Evolutionary conservation across 2,329 filamentous ascomycete genomes (phyloP).

Genomic region (Alternaria dauci): DNA sequence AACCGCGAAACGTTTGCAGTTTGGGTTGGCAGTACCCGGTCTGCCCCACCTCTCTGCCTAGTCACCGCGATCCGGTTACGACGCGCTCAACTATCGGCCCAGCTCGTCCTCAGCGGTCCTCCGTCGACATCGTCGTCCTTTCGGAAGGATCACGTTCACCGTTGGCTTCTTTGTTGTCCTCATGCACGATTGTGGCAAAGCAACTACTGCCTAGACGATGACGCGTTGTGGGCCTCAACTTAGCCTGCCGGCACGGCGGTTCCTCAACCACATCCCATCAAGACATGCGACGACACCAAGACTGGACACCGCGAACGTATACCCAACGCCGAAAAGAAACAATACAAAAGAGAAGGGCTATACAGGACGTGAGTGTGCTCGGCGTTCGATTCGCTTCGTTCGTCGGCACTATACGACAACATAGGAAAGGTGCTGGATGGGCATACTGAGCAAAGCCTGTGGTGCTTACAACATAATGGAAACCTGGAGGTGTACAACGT

Average conservation of each 20-base stretch:
- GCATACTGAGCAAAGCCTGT: too few relatives aligned
- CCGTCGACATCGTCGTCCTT: neutral
- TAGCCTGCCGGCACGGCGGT: too few relatives aligned
- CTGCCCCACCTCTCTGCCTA: too few relatives aligned
- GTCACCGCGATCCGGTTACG: too few relatives aligned
- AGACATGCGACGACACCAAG: neutral
- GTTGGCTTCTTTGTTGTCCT: neutral
- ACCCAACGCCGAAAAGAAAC: neutral
- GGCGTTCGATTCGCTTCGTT: neutral
- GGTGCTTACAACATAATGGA: neutral
- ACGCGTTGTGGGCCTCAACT: neutral
- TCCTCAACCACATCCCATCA: neutral
- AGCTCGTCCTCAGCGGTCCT: neutral
- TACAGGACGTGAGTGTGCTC: neutral
- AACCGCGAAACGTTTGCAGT: neutral
- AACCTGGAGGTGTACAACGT: too few relatives aligned
- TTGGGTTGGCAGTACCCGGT: neutral
- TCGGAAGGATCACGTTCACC: neutral
- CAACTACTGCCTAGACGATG: neutral
- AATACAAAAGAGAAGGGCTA: neutral
- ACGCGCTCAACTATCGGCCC: neutral
- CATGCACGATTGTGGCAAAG: neutral
- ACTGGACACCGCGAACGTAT: slow-evolving; percentile 3
- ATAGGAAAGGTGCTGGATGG: neutral
- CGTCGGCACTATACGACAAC: neutral